A percentile compares a stretch with the other conserved stretches of the same genome.
Conservation (phyloP, 2,329 filamentous ascomycete species). For the Nectriaceae sp. region DNA sequence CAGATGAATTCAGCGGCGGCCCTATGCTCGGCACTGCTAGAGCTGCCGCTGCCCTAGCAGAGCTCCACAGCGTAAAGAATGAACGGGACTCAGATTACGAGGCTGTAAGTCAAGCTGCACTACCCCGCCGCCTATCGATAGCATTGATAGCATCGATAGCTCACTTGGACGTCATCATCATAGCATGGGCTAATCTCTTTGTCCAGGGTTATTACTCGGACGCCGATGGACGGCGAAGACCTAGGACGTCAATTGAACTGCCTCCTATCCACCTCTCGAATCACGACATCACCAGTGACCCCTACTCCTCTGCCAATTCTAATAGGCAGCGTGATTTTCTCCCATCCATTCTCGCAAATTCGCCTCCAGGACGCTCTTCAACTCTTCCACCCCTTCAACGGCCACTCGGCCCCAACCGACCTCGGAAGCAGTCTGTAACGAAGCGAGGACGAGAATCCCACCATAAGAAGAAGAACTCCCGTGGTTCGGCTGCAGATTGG, state of each 20-base stretch:
- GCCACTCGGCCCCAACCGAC: slow-evolving; percentile 68
- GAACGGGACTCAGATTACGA: slow-evolving; percentile 79
- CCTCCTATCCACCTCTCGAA: slow-evolving; percentile 65
- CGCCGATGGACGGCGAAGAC: slow-evolving; percentile 63
- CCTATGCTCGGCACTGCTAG: slow-evolving; percentile 61
- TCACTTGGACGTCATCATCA: slow-evolving; percentile 1
- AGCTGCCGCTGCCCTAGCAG: slow-evolving; percentile 83
- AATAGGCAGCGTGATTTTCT: slow-evolving; percentile 72
- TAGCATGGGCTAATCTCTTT: slow-evolving; percentile 18
- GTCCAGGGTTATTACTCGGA: slow-evolving; percentile 69
- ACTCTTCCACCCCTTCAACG: slow-evolving; percentile 84
- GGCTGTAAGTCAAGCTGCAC: slow-evolving; percentile 25
- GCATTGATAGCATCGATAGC: slow-evolving; percentile 12
- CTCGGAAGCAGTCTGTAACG: slow-evolving; percentile 83
- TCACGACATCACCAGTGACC: slow-evolving; percentile 71
- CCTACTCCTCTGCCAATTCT: slow-evolving; percentile 64
- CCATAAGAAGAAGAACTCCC: slow-evolving; percentile 79
- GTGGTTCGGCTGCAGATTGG: slow-evolving; percentile 69
- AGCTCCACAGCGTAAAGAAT: slow-evolving; percentile 75
- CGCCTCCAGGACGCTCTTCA: slow-evolving; percentile 83
- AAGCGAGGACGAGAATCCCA: slow-evolving; percentile 75
- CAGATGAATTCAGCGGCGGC: slow-evolving; percentile 61
- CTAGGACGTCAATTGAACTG: slow-evolving; percentile 70
- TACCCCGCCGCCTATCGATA: slow-evolving; percentile 31
- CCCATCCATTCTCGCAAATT: slow-evolving; percentile 78